These are phyloP conservation scores for Salvia splendens DNA, from an alignment of 257 asterid genomes.

Conservation along the genomic window DNA sequence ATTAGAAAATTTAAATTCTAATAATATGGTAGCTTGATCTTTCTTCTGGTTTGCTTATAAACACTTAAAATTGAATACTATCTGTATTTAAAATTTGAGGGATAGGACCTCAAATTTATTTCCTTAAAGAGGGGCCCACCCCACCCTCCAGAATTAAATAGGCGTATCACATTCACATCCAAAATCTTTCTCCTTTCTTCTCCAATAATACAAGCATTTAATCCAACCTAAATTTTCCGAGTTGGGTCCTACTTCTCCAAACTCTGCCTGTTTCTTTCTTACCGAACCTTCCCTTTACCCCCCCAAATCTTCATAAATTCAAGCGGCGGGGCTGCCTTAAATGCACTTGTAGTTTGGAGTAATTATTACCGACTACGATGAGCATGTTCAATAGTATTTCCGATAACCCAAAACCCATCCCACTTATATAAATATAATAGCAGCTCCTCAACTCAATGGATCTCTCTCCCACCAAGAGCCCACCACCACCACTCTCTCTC, in stretches of 20 bases:
- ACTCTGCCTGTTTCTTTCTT: constrained; percentile 21
- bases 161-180: constrained; percentile 30
- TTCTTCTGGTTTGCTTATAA: too few species aligned
- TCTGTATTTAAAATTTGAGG: too few species aligned
- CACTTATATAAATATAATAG: neutral
- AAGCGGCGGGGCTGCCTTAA: constrained; percentile 8
- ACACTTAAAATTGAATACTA: too few species aligned
- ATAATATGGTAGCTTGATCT: too few species aligned
- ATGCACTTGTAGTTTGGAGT: constrained; percentile 16
- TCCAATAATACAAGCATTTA: constrained; percentile 40
- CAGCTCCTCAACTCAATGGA: constrained; percentile 32
- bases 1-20: too few species aligned
- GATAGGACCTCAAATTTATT: neutral
- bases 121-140: constrained; percentile 22
- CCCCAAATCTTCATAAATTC: constrained; percentile 28
- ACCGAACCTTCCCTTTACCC: constrained; percentile 6
- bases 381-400: constrained; percentile 31
- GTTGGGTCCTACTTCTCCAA: constrained; percentile 30
- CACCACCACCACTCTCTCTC: constrained; percentile 32
- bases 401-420: constrained; percentile 30
- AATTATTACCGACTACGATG: neutral
- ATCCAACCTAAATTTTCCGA: constrained; percentile 38
- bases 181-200: constrained; percentile 24
- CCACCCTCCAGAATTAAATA: constrained; percentile 16
- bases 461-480: constrained; percentile 38